phyloP scores from a whole-genome alignment of 2,329 filamentous ascomycete species.

The Tolypocladium endophyticum region DNA sequence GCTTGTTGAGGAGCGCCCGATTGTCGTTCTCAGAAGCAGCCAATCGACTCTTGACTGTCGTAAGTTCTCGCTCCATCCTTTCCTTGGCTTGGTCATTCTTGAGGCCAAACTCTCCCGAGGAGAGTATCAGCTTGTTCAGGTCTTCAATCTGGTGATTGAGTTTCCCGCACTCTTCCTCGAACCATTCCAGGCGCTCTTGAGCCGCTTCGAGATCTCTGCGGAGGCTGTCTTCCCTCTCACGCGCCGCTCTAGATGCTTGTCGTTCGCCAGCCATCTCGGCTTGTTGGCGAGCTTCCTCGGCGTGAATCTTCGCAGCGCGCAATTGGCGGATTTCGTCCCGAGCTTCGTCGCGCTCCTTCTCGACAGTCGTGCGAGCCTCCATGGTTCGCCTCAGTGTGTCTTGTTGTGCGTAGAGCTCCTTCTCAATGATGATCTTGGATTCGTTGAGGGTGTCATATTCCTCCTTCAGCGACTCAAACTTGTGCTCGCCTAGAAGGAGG shows the following conservation, averaged over 20 bases:
- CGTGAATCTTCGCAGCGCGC: conserved; percentile 70
- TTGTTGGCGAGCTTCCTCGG: conserved; percentile 76
- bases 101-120: conserved; percentile 80
- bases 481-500: conserved; percentile 81
- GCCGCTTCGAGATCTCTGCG: conserved; percentile 73
- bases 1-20: conserved; percentile 84
- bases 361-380: conserved; percentile 68
- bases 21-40: conserved; percentile 95
- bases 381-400: conserved; percentile 79
- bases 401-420: conserved; percentile 92
- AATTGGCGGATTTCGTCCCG: conserved; percentile 76
- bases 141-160: conserved; percentile 74
- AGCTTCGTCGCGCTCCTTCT: conserved; percentile 82
- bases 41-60: conserved; percentile 81
- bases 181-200: conserved; percentile 63
- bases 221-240: conserved; percentile 69
- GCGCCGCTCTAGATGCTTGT: conserved; percentile 64
- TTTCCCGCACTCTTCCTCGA: conserved; percentile 68
- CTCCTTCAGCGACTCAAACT: conserved; percentile 68
- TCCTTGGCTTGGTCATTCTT: conserved; percentile 93
- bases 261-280: conserved; percentile 74
- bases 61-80: conserved; percentile 79
- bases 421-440: conserved; percentile 93
- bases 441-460: conserved; percentile 84
- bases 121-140: conserved; percentile 75